These are phyloP conservation scores for Neurospora pannonica DNA, from an alignment of 495 filamentous ascomycete species.

Conservation along the genomic window DNA sequence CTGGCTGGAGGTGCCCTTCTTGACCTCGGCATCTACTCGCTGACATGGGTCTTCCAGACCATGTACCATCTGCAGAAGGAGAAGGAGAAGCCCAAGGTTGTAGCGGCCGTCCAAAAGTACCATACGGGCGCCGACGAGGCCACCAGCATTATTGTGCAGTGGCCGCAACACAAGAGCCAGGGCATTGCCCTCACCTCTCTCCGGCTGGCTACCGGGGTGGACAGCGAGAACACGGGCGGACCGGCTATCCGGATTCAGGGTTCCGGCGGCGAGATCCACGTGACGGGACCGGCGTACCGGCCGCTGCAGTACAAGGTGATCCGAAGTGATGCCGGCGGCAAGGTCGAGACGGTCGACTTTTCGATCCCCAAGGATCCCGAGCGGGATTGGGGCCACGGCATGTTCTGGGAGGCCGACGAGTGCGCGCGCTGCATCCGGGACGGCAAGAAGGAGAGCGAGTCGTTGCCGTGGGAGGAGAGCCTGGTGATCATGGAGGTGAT, in stretches of 20 bases:
- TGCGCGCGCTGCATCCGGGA: conserved; percentile 73
- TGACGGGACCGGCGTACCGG: conserved; percentile 63
- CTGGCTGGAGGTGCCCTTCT: conserved; percentile 78
- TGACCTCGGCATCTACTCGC: conserved; percentile 82
- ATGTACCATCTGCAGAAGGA: conserved; percentile 66
- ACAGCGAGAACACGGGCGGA: conserved; percentile 49
- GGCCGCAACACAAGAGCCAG: conserved; percentile 54
- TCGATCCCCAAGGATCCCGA: conserved; percentile 49
- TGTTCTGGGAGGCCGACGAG: conserved; percentile 96
- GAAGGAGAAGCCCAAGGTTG: conserved; percentile 36
- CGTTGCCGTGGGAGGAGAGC: conserved; percentile 70
- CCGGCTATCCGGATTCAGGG: conserved; percentile 77
- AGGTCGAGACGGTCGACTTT: conserved; percentile 50
- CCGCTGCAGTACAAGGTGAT: conserved; percentile 57
- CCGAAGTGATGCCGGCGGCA: conserved; percentile 32
- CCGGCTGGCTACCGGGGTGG: conserved; percentile 57
- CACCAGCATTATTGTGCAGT: conserved; percentile 70
- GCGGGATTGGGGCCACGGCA: conserved; percentile 58
- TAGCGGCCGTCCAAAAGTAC: conserved; percentile 65
- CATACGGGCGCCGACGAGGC: conserved; percentile 72
- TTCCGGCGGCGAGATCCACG: conserved; percentile 76
- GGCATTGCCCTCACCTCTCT: conserved; percentile 75
- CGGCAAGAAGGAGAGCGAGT: conserved; percentile 69
- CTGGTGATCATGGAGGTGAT: conserved; percentile 88
- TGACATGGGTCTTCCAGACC: conserved; percentile 91